phyloP scores from a whole-genome alignment of 768 basidiomycete genomes.

The Lentinula aciculospora region DNA sequence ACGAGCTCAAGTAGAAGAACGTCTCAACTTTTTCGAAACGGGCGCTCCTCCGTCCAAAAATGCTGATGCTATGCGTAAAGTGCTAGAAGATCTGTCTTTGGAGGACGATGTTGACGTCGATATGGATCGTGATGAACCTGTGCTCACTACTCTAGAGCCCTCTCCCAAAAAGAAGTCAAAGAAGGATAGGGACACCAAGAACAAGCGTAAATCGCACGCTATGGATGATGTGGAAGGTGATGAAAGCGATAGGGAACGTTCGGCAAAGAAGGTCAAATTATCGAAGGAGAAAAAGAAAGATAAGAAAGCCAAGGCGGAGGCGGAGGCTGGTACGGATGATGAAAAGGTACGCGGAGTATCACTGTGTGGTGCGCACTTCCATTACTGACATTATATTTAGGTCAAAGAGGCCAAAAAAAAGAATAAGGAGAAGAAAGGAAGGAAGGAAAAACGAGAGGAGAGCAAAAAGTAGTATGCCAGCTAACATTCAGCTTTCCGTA shows the following conservation, averaged over 20 bases:
- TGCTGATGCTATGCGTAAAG: conserved; percentile 87
- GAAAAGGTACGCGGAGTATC: conserved; percentile 10
- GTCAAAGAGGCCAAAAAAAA: conserved; percentile 28
- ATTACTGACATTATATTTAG: conserved; percentile 14
- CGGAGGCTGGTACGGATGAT: conserved; percentile 31
- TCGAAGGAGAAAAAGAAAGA: conserved; percentile 86
- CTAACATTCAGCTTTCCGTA: too few relatives aligned
- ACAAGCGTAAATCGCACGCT: conserved; percentile 61
- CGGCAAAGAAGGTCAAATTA: conserved; percentile 67
- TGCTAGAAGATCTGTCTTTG: conserved; percentile 69
- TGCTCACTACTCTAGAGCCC: conserved; percentile 57
- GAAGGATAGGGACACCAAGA: conserved; percentile 36
- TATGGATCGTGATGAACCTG: conserved; percentile 37
- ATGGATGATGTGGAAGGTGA: conserved; percentile 57
- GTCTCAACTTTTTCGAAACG: conserved; percentile 89
- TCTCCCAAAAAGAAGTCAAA: conserved; percentile 47
- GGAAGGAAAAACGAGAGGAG: conserved; percentile 2
- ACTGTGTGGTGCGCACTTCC: background rate
- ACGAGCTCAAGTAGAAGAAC: conserved; percentile 90
- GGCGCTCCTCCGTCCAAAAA: conserved; percentile 88
- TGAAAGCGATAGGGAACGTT: conserved; percentile 37
- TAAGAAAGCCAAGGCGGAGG: conserved; percentile 59
- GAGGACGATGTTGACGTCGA: conserved; percentile 53
- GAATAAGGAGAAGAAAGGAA: conserved; percentile 25
- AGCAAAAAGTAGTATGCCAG: background rate